Conservation (phyloP, 441 rosid genomes). For the Bocquillonia castaneifolia region DNA sequence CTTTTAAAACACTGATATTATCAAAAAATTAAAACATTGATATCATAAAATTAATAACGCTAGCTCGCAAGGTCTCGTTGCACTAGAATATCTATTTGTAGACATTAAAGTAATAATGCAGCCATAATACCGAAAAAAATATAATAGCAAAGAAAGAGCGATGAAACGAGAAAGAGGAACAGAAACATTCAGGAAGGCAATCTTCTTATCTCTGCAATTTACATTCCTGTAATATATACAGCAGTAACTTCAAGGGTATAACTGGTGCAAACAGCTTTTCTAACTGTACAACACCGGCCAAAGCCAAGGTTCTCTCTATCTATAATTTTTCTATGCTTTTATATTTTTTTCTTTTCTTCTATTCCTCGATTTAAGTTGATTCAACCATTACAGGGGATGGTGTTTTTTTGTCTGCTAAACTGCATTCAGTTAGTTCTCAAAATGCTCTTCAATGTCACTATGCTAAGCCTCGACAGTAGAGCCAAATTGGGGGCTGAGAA, state of each 20-base stretch:
- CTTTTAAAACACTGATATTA: too few relatives aligned
- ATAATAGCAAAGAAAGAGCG: neutral
- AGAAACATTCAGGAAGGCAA: too few relatives aligned
- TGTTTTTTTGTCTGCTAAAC: neutral
- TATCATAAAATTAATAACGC: too few relatives aligned
- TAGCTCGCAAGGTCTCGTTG: too few relatives aligned
- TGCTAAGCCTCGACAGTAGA: conserved; percentile 36
- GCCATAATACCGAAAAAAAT: too few relatives aligned
- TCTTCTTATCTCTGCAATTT: neutral
- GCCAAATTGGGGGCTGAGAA: conserved; percentile 32
- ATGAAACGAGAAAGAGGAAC: too few relatives aligned
- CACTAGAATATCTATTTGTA: too few relatives aligned
- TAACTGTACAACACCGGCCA: conserved; percentile 25
- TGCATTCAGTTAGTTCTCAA: neutral
- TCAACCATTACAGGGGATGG: neutral
- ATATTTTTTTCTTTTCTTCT: conserved; percentile 4
- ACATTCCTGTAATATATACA: conserved; percentile 13
- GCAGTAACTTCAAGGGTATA: conserved; percentile 2
- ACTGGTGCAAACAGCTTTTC: conserved; percentile 16
- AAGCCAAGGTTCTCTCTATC: conserved; percentile 1
- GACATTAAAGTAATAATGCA: too few relatives aligned
- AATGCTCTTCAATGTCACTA: neutral
- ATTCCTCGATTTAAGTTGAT: conserved; percentile 3
- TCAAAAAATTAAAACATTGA: too few relatives aligned
- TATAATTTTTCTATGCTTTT: neutral